Evolutionary conservation across 371 early-diverging fungal genomes (phyloP).

Genomic region (Actinomortierella ambigua): DNA sequence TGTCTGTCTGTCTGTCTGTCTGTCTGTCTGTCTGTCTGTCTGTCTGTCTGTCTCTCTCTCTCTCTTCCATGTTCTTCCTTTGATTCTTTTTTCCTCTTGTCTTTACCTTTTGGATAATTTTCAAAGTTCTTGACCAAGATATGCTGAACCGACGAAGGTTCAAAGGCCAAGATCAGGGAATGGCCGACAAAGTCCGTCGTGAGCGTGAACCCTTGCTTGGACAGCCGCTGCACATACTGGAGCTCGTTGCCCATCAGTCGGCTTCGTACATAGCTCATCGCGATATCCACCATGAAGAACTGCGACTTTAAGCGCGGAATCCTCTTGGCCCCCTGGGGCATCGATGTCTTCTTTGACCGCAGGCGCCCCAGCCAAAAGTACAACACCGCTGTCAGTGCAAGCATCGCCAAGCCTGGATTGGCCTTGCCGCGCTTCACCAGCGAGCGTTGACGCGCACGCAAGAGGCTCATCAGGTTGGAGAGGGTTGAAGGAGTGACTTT

Average conservation of each 20-base stretch:
- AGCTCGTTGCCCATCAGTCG: constrained; percentile 29
- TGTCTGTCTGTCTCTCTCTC: neutral
- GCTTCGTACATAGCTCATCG: constrained; percentile 21
- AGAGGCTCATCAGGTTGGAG: constrained; percentile 29
- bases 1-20: neutral
- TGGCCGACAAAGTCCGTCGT: constrained; percentile 40
- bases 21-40: neutral
- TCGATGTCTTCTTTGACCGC: constrained; percentile 31
- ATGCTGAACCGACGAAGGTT: constrained; percentile 47
- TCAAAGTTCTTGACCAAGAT: constrained; percentile 49
- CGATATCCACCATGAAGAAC: constrained; percentile 37
- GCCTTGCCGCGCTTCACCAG: constrained; percentile 42
- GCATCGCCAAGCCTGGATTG: constrained; percentile 44
- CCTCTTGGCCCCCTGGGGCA: constrained; percentile 34
- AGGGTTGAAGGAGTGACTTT: constrained; percentile 25
- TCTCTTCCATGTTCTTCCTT: neutral
- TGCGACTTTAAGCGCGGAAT: constrained; percentile 28
- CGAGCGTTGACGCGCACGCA: constrained; percentile 38
- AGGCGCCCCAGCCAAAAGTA: constrained; percentile 46
- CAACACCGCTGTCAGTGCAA: constrained; percentile 39
- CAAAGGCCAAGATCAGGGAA: constrained; percentile 36
- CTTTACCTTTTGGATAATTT: constrained; percentile 45
- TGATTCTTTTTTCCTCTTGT: neutral
- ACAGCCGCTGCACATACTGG: constrained; percentile 34
- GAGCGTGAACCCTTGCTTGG: constrained; percentile 37